Evolutionary conservation across 2,329 filamentous ascomycete species (phyloP).

Genomic region (Aureobasidium uvarum): DNA sequence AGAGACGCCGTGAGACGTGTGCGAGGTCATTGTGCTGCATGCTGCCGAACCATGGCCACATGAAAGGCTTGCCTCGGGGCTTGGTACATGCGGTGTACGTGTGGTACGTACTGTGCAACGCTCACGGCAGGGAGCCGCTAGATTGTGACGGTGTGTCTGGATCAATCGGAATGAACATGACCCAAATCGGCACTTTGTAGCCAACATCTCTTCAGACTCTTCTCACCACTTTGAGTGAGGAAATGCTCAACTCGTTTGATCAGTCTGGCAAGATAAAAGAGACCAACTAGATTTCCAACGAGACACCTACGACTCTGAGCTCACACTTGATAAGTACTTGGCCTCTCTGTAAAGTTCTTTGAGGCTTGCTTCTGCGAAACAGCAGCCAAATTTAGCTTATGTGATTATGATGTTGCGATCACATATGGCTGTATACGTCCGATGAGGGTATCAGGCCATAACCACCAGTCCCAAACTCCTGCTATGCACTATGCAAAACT

Average conservation of each 20-base stretch:
- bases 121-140: constrained; percentile 19
- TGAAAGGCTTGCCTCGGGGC: constrained; percentile 2
- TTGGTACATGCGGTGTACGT: constrained; percentile 12
- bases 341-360: neutral
- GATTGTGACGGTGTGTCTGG: constrained; percentile 3
- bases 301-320: neutral
- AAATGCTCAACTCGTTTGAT: neutral
- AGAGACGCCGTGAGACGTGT: neutral
- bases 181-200: constrained; percentile 8
- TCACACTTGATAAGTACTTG: neutral
- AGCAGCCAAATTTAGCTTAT: neutral
- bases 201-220: neutral
- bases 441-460: neutral
- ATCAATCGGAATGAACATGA: neutral
- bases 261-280: neutral
- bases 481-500: constrained; percentile 14
- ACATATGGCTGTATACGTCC: neutral
- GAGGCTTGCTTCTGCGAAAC: too few relatives aligned
- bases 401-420: neutral
- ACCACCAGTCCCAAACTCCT: constrained; percentile 4
- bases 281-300: neutral
- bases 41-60: constrained; percentile 14
- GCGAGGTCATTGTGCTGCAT: constrained; percentile 19
- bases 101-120: constrained; percentile 10
- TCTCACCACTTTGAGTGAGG: neutral